Conservation (phyloP, 225 moss, liverwort and hornwort genomes). For the Bryoerythrophyllum caledonicum region DNA sequence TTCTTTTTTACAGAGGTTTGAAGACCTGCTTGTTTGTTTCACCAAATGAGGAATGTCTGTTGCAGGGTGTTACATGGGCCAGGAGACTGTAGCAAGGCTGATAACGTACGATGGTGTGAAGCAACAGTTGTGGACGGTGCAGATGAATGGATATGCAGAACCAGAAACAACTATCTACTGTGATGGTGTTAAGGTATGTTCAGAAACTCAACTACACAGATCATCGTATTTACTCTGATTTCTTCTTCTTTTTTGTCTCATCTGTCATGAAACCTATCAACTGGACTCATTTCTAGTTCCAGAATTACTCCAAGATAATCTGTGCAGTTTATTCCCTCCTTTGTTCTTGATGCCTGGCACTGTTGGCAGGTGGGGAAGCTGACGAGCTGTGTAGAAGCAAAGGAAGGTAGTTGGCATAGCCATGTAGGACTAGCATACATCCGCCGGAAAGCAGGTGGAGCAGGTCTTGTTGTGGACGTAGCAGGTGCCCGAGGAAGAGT, state of each 20-base stretch:
- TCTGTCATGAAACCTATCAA: too few relatives aligned
- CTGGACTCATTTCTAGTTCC: too few relatives aligned
- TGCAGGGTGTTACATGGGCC: constrained; percentile 96
- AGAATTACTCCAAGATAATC: too few relatives aligned
- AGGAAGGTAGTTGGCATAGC: constrained; percentile 45
- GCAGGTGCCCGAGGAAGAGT: constrained; percentile 64
- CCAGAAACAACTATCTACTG: constrained; percentile 54
- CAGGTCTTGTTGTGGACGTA: constrained; percentile 66
- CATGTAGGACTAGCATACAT: constrained; percentile 80
- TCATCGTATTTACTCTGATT: too few relatives aligned
- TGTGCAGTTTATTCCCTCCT: neutral
- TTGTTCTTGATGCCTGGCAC: too few relatives aligned
- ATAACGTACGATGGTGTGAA: constrained; percentile 87
- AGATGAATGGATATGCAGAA: constrained; percentile 63
- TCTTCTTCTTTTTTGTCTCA: too few relatives aligned
- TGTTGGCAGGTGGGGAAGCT: constrained; percentile 79
- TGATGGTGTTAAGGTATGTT: constrained; percentile 70
- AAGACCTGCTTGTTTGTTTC: neutral
- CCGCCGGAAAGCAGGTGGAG: constrained; percentile 77
- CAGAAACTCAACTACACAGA: neutral
- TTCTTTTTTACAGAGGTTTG: too few relatives aligned
- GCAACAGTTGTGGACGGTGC: constrained; percentile 85
- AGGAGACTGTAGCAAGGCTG: constrained; percentile 93
- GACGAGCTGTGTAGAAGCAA: constrained; percentile 84
- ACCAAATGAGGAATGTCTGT: constrained; percentile 2